Base-by-base conservation (phyloP, 805 yeast species). In the Candida vaughaniae region DNA sequence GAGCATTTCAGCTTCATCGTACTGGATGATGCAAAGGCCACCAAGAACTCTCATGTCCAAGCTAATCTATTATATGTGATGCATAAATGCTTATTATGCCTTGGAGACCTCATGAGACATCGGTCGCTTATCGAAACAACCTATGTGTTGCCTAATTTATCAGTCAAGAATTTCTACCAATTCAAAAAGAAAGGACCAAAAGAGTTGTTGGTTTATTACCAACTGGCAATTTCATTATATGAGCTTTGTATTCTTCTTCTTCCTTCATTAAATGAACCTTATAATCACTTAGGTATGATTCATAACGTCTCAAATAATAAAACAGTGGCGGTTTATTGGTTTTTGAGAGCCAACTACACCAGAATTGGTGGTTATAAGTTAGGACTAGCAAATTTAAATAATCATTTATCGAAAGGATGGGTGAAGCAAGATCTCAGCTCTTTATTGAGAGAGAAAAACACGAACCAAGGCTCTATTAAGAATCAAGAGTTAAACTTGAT, bases 231-330 rank as follows among this genome's bases (percentile, higher is more conserved):
- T 20, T 48, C 46, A 22, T 60, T 51, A 43, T 78, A 80, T 48
- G 68, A 73, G 33, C 55, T 67, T 30, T 79, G 87, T 14, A 71
- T 78, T 22, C 51, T 75, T 18, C 58, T 83, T 14, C 55, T 82
- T 18, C 90, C 91, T 1, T 76, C 86, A 0, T 66, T 80, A 39
- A 85, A 85, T 36, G 89, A 82, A 48, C 82, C 78, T 19, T 75
- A 75, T 47, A 77, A 77, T 46, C 80, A 77, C 46, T 67, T 77
- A 32, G 85, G 82, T 3, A 72, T 66, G 52, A 62, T 69, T 16
- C 45, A 49, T 42, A 66, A 67, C 41, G 34, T 55, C n/a, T 39
- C 65, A 32, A 73, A 69, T 38, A 75, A 73, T 42, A 69, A 68
- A 35, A 69, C 62, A 40, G 60, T 61, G 33, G 76, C 80, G 17